phyloP scores from a whole-genome alignment of 306 rosid species.

The Ochetophila trinervis region DNA sequence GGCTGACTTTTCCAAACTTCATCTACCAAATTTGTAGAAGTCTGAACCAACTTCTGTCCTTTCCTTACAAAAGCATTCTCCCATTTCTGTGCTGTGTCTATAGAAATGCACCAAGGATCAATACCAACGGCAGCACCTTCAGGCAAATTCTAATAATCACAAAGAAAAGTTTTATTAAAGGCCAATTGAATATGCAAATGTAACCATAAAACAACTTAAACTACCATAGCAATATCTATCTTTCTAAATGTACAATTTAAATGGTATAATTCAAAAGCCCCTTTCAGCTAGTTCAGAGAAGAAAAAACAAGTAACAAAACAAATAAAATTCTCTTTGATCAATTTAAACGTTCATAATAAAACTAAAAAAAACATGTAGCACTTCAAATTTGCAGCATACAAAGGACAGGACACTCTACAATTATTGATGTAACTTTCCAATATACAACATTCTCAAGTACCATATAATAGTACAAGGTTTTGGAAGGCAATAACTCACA shows the following conservation, averaged over 20 bases:
- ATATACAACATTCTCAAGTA: not conserved
- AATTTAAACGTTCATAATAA: too few relatives aligned
- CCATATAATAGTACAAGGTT: not conserved
- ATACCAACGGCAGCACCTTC: constrained; percentile 70
- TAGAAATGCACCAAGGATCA: constrained; percentile 92
- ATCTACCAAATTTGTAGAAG: constrained; percentile 79
- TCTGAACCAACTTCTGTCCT: constrained; percentile 80
- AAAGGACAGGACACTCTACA: not conserved
- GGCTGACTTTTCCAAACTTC: constrained; percentile 86
- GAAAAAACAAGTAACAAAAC: too few relatives aligned
- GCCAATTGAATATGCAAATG: not conserved
- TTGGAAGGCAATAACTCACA: constrained; percentile 44
- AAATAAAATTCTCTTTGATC: too few relatives aligned
- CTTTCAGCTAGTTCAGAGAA: too few relatives aligned
- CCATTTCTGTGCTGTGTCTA: constrained; percentile 85
- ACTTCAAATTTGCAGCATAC: too few relatives aligned
- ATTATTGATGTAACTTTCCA: not conserved
- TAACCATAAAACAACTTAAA: not conserved
- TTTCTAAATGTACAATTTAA: too few relatives aligned
- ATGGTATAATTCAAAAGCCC: not conserved
- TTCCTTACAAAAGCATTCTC: constrained; percentile 59
- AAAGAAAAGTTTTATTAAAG: constrained; percentile 8
- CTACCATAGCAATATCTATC: not conserved
- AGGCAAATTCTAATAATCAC: constrained; percentile 56
- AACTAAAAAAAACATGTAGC: too few relatives aligned